Evolutionary conservation across 768 basidiomycete species (phyloP), one percentile per base, ranked within the genome.

Genomic region (Heimioporus sp.): DNA sequence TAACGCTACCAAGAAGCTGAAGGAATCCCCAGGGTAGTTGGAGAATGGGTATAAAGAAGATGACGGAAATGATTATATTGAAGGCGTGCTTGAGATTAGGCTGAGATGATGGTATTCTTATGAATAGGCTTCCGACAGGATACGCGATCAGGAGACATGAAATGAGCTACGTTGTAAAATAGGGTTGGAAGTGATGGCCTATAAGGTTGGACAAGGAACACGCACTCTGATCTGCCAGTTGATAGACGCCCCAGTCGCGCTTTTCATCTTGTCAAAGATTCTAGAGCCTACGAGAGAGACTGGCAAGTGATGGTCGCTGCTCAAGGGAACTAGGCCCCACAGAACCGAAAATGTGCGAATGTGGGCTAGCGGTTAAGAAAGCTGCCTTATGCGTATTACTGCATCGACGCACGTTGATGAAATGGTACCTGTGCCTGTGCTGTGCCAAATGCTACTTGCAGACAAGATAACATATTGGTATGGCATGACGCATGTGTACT

Each of bases 71-170:
- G 24, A 71, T 60, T 56, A 98, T 72, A 68, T 78, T 93, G 81
- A 92, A 97, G 24, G 85, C 61, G 66, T 98, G 95, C 60, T 85
- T 87, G 51, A 90, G 65, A 44, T 72, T 74, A 5, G 87, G 89
- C 49, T 73, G 74, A 21, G 78, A 76, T 7, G 80, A 73, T 11
- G 87, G 94, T 53, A 99, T 78, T 55, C 90, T 83, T 56, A 91
- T 84, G 73, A 89, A 97, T 43, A 96, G 61, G 66, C 87, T 90
- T 24, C 91, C 91, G n/a, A 99, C 83, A 0, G 97, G 97, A 67
- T 92, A 98, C 32, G 92, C 85, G 49, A 90, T 65, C 39, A 98
- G 74, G 35, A 99, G 80, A 69, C 92, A 90, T 66, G 79, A 79
- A 53, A 98, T 87, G 61, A 98, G 85, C 93, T 97, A 67, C 16